Evolutionary conservation across 116 monocot genomes (phyloP).

Genomic region (Papilionanthe hybrid): DNA sequence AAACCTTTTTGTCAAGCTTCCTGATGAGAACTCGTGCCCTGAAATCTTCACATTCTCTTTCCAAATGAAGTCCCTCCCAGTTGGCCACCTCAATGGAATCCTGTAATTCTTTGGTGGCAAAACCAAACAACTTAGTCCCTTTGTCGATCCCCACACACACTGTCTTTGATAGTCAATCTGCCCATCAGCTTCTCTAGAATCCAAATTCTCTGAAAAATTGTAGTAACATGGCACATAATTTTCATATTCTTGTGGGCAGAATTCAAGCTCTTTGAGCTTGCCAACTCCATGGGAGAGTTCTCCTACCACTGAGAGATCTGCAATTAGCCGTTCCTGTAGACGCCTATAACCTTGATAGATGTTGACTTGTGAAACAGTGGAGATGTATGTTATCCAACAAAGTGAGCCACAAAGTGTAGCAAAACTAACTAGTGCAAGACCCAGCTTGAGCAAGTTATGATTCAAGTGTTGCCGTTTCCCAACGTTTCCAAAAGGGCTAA

Average conservation of each 20-base stretch:
- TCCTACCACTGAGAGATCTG: constrained; percentile 38
- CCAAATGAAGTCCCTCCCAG: constrained; percentile 93
- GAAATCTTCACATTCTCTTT: constrained; percentile 95
- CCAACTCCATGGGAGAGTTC: constrained; percentile 32
- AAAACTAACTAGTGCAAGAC: constrained; percentile 17
- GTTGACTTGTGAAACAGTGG: constrained; percentile 11
- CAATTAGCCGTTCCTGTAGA: constrained; percentile 47
- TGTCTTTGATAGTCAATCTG: constrained; percentile 42
- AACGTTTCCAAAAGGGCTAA: constrained; percentile 3
- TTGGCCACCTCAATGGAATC: constrained; percentile 91
- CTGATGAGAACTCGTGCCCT: constrained; percentile 94
- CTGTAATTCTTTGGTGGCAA: constrained; percentile 70
- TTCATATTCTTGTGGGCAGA: constrained; percentile 41
- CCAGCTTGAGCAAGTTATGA: constrained; percentile 18
- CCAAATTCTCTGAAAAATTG: constrained; percentile 29
- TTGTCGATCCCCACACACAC: constrained; percentile 22
- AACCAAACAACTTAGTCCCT: constrained; percentile 47
- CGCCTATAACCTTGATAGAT: constrained; percentile 30
- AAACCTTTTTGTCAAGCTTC: constrained; percentile 90
- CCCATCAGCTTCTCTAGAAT: constrained; percentile 19
- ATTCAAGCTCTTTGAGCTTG: constrained; percentile 35
- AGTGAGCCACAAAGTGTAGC: constrained; percentile 25
- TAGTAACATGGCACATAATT: constrained; percentile 62
- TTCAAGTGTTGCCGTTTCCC: constrained; percentile 15
- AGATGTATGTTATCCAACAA: constrained; percentile 23